Percentiles rank a stretch among this genome's conserved stretches.
These are phyloP conservation scores for Phytophthora tentaculata DNA, from an alignment of 352 stramenopile species.

Conservation along the genomic window DNA sequence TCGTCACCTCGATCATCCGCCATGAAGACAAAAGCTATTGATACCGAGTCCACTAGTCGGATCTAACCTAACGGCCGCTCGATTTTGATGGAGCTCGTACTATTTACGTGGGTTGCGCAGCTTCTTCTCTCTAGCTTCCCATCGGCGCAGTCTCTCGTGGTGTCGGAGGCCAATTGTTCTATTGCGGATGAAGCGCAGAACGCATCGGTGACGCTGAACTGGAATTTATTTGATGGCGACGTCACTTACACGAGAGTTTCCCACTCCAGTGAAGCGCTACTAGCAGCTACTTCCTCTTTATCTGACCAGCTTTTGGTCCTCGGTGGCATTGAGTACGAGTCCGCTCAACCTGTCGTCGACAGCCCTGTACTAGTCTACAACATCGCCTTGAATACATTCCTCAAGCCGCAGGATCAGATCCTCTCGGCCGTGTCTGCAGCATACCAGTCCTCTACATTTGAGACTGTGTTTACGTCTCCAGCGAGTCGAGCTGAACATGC, in stretches of 20 bases:
- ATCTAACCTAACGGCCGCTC: constrained; percentile 29
- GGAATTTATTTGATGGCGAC: constrained; percentile 37
- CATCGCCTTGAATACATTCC: constrained; percentile 47
- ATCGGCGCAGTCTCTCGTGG: constrained; percentile 23
- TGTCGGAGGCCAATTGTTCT: constrained; percentile 41
- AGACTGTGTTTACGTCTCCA: constrained; percentile 65
- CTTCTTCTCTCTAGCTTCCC: constrained; percentile 7
- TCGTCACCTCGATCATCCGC: constrained; percentile 5
- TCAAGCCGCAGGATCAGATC: constrained; percentile 54
- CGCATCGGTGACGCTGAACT: constrained; percentile 43
- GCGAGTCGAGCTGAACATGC: constrained; percentile 67
- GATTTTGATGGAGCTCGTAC: constrained; percentile 11
- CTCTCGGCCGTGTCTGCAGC: constrained; percentile 42
- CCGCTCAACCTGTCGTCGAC: constrained; percentile 62
- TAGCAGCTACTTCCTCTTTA: constrained; percentile 2
- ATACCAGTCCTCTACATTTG: constrained; percentile 29
- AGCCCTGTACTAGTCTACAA: constrained; percentile 66
- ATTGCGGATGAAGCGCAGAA: constrained; percentile 44
- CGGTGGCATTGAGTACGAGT: constrained; percentile 76
- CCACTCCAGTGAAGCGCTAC: constrained; percentile 47
- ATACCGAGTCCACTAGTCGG: constrained; percentile 4
- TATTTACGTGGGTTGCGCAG: not conserved
- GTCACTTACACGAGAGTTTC: constrained; percentile 60
- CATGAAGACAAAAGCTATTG: constrained; percentile 19
- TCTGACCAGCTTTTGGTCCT: constrained; percentile 54